phyloP scores from a whole-genome alignment of 2,329 filamentous ascomycete species.

The Parafenestella ontariensis region DNA sequence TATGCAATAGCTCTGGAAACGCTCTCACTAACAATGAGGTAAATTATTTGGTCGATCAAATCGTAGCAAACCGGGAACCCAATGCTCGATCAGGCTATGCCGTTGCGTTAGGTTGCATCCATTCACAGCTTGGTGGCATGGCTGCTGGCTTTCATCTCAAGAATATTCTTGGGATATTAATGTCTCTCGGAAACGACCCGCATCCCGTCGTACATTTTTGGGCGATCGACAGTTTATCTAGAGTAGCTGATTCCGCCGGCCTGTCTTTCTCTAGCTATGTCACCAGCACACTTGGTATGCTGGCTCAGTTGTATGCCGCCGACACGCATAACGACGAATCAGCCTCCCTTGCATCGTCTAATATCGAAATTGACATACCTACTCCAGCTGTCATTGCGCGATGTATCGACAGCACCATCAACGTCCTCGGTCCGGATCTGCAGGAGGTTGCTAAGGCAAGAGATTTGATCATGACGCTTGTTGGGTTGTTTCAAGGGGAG shows the following conservation, averaged over 20 bases:
- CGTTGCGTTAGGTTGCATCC: conserved; percentile 89
- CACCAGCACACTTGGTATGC: conserved; percentile 87
- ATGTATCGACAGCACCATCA: conserved; percentile 94
- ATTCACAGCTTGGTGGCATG: conserved; percentile 96
- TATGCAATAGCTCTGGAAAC: conserved; percentile 86
- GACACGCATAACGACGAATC: conserved; percentile 92
- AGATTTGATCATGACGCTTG: conserved; percentile 86
- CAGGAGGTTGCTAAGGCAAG: conserved; percentile 92
- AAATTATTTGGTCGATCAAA: conserved; percentile 90
- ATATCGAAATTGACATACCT: conserved; percentile 84
- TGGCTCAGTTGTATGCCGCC: conserved; percentile 89
- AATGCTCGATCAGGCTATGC: conserved; percentile 93
- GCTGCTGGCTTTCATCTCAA: conserved; percentile 95
- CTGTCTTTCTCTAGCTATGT: conserved; percentile 92
- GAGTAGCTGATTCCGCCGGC: conserved; percentile 89
- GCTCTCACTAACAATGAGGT: conserved; percentile 88
- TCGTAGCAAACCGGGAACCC: conserved; percentile 91
- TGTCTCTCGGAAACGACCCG: conserved; percentile 94
- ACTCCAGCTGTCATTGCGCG: conserved; percentile 83
- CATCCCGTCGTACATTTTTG: conserved; percentile 96
- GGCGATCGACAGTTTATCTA: conserved; percentile 86
- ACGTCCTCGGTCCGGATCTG: conserved; percentile 92
- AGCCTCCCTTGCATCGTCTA: conserved; percentile 80
- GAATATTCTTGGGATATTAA: conserved; percentile 96
- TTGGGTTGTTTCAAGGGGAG: conserved; percentile 82